phyloP scores from a whole-genome alignment of 176 grass and related monocot genomes.

The Musa acuminata region DNA sequence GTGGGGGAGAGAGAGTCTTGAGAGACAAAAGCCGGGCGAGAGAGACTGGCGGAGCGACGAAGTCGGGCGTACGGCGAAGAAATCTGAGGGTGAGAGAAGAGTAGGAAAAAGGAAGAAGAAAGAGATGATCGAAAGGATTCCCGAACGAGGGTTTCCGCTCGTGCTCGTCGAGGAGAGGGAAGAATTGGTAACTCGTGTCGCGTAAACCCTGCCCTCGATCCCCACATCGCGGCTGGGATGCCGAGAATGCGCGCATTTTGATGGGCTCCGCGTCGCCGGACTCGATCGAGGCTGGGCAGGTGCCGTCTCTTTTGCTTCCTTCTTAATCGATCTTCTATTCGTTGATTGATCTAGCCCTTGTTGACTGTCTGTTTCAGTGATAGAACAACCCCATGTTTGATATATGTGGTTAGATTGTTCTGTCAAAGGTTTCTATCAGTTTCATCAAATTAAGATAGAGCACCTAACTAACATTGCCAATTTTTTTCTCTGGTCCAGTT shows the following conservation, averaged over 20 bases:
- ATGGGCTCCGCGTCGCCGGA: background rate
- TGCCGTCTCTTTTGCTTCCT: background rate
- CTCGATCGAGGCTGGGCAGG: background rate
- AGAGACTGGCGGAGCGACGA: background rate
- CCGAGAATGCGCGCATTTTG: conserved; percentile 2
- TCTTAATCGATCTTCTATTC: background rate
- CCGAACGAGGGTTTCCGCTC: background rate
- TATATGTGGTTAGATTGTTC: background rate
- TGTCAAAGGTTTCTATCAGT: background rate
- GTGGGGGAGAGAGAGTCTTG: background rate
- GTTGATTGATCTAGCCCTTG: background rate
- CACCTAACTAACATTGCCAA: background rate
- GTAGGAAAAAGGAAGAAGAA: background rate
- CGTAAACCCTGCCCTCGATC: background rate
- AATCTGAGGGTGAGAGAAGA: background rate
- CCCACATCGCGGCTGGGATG: background rate
- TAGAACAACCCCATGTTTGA: no score
- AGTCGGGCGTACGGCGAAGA: background rate
- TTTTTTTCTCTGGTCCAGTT: background rate
- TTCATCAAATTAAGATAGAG: background rate
- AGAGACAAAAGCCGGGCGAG: background rate
- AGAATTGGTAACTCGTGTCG: background rate
- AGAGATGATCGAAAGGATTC: background rate
- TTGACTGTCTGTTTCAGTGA: no score
- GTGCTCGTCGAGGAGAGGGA: background rate